Conservation (phyloP, 1,284 basidiomycete genomes). For the Pulchroboletus neoregius region DNA sequence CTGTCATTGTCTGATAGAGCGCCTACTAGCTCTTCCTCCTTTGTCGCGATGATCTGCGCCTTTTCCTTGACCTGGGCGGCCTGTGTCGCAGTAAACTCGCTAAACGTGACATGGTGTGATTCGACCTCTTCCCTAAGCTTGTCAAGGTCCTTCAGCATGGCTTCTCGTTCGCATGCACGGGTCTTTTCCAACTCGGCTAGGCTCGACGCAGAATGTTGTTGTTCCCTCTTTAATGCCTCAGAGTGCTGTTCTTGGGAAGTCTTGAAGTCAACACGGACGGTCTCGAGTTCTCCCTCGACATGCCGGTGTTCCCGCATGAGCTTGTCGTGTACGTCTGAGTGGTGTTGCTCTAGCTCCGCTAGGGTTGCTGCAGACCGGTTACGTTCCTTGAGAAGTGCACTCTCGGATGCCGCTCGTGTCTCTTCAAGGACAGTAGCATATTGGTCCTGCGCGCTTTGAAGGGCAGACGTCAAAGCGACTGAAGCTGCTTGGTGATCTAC, state of each 20-base stretch:
- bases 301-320: slow-evolving; percentile 28
- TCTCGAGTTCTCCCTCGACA: slow-evolving; percentile 29
- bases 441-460: slow-evolving; percentile 45
- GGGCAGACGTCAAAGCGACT: slow-evolving; percentile 39
- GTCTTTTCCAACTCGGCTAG: slow-evolving; percentile 36
- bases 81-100: slow-evolving; percentile 50
- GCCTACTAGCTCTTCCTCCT: slow-evolving; percentile 48
- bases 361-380: slow-evolving; percentile 37
- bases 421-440: slow-evolving; percentile 44
- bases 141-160: slow-evolving; percentile 50
- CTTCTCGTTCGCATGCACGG: slow-evolving; percentile 36
- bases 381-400: slow-evolving; percentile 39
- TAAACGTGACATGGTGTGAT: slow-evolving; percentile 55
- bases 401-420: slow-evolving; percentile 37
- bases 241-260: slow-evolving; percentile 19
- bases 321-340: slow-evolving; percentile 30
- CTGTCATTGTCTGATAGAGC: slow-evolving; percentile 50
- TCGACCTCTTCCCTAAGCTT: slow-evolving; percentile 58
- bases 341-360: slow-evolving; percentile 36
- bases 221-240: slow-evolving; percentile 33
- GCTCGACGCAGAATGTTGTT: slow-evolving; percentile 31
- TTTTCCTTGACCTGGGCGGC: slow-evolving; percentile 54
- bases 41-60: slow-evolving; percentile 39
- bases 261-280: slow-evolving; percentile 14
- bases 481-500: slow-evolving; percentile 47